These are phyloP conservation scores for Rhizopogon rudus DNA, from an alignment of 768 basidiomycete species.

Conservation along the genomic window DNA sequence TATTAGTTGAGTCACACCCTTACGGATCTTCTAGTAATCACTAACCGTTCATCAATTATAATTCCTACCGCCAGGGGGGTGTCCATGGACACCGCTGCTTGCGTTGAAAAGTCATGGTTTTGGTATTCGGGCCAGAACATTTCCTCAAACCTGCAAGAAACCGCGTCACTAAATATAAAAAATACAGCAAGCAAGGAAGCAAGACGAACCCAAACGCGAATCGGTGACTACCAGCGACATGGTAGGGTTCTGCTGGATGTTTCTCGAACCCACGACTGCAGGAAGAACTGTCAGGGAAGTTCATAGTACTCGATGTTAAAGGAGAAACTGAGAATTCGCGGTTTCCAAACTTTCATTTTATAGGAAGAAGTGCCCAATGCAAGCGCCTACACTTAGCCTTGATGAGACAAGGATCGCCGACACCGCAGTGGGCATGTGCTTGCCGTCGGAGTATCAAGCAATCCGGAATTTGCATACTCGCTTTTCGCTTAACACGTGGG, in stretches of 20 bases:
- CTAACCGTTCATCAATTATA: too few species aligned
- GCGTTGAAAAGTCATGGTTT: not conserved
- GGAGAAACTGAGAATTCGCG: not conserved
- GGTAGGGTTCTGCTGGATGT: not conserved
- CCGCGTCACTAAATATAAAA: not conserved
- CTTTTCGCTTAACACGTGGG: not conserved
- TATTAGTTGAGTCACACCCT: too few species aligned
- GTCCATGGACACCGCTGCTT: not conserved
- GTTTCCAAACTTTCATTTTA: not conserved
- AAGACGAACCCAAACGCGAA: not conserved
- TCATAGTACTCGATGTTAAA: not conserved
- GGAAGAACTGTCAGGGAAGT: not conserved
- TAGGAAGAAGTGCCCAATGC: not conserved
- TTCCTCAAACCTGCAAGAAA: not conserved
- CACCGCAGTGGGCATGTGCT: not conserved
- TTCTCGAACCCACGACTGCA: not conserved
- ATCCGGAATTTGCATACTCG: too few species aligned
- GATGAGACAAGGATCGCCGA: too few species aligned
- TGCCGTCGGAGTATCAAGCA: not conserved
- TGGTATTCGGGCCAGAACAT: not conserved
- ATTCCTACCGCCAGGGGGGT: not conserved
- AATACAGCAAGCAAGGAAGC: not conserved
- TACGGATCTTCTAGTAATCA: too few species aligned
- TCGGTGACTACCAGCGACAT: not conserved
- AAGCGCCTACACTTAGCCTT: not conserved